Base-by-base conservation (phyloP, 805 yeast species). In the Zygoascus bituminiphila region DNA sequence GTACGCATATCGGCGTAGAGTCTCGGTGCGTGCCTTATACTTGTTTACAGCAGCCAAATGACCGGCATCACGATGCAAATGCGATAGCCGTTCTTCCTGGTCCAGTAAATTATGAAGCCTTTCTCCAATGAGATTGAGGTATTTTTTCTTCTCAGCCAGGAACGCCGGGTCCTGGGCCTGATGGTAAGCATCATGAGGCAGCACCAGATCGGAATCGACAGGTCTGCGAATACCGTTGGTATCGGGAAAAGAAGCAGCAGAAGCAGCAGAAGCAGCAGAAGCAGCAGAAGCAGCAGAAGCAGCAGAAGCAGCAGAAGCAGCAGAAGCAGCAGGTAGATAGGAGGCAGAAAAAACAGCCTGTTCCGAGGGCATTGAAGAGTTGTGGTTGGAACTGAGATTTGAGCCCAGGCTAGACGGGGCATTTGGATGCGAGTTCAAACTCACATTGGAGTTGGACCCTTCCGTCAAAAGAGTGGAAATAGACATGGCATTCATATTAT, bases 131-230 rank as follows among this genome's bases (percentile, higher is more conserved):
- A 41, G 17, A 22, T 38, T 33, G 45, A 55, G 37, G 36, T 54
- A 55, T 9, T 29, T 29, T 7, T 44, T 41, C 42, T 54, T 55
- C 22, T 51, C 55, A 15, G 44, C 53, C 9, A 38, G 46, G 19
- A 19, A 53, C 0, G 43, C 47, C 1, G 50, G 46, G 14, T 44
- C 48, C n/a, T 8, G 3, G 2, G 33, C 44, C 5, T 24, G 35
- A 5, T 33, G 22, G 25, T 24, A 24, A 25, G 17, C 35, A 29
- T 29, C 33, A 4, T 29, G 33, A 15, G n/a, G 10, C 33, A 29
- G n/a, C n/a, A n/a, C n/a, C n/a, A n/a, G n/a, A n/a, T n/a, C n/a
- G n/a, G n/a, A n/a, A n/a, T n/a, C n/a, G n/a, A n/a, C n/a, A n/a
- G n/a, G n/a, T n/a, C n/a, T n/a, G n/a, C n/a, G n/a, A n/a, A n/a